phyloP scores from a whole-genome alignment of 768 basidiomycete species.

The Termitomyces sp. region DNA sequence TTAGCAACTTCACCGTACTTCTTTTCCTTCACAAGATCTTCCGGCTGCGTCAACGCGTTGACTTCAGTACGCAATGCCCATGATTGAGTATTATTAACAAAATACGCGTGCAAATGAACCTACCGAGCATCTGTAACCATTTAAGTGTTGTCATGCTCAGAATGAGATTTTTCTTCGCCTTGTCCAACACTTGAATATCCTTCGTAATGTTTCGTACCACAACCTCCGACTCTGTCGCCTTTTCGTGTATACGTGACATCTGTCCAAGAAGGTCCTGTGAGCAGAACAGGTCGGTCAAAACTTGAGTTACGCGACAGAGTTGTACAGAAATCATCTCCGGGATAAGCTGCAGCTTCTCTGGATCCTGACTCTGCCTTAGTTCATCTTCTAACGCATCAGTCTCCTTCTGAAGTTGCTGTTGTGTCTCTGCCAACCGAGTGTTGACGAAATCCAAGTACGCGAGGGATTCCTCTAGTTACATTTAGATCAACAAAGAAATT shows the following conservation, averaged over 20 bases:
- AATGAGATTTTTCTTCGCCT: constrained; percentile 90
- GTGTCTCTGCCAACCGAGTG: constrained; percentile 60
- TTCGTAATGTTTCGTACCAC: constrained; percentile 94
- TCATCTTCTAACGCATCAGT: constrained; percentile 63
- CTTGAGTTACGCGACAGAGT: neutral
- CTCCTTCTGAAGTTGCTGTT: constrained; percentile 64
- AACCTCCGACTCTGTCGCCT: constrained; percentile 94
- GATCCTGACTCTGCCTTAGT: constrained; percentile 74
- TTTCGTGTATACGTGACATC: constrained; percentile 94
- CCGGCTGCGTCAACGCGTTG: constrained; percentile 76
- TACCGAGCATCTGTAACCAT: constrained; percentile 91
- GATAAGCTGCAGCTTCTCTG: constrained; percentile 82
- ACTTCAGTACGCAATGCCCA: constrained; percentile 38
- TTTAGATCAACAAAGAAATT: constrained; percentile 6
- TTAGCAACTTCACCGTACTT: constrained; percentile 82
- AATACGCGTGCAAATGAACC: constrained; percentile 17
- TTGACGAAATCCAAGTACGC: constrained; percentile 68
- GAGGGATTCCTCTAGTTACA: constrained; percentile 63
- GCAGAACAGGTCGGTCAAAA: neutral
- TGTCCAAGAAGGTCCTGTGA: constrained; percentile 85
- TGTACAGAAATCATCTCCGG: constrained; percentile 95
- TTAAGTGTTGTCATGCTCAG: constrained; percentile 86
- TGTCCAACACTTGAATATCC: constrained; percentile 91
- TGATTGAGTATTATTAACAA: neutral
- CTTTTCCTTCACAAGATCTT: constrained; percentile 70